Evolutionary conservation across 805 yeast species (phyloP).

Genomic region (Kuraishia ogatae): DNA sequence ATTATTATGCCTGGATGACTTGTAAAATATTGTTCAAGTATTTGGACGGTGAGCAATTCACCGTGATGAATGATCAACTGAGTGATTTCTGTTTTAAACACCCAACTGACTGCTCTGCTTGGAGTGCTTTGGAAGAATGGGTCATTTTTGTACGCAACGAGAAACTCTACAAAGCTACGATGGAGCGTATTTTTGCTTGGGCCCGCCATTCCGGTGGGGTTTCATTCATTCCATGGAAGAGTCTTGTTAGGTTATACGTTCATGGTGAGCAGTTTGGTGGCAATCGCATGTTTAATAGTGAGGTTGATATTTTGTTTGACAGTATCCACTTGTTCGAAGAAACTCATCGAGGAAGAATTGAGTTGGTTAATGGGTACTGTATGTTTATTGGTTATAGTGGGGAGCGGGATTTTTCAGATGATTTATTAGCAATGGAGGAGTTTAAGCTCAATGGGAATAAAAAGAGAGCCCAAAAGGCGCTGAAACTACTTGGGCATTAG

Average conservation of each 20-base stretch:
- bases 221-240: slow-evolving; percentile 1
- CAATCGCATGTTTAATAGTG: not conserved
- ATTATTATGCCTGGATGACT: slow-evolving; percentile 40
- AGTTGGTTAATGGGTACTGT: not conserved
- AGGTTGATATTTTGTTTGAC: not conserved
- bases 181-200: not conserved
- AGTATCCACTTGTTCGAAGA: not conserved
- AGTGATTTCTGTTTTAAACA: not conserved
- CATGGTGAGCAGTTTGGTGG: not conserved
- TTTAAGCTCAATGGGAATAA: not conserved
- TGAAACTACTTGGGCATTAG: no score
- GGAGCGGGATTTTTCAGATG: not conserved
- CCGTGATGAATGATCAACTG: not conserved
- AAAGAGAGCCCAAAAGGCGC: slow-evolving; percentile 38
- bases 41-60: not conserved
- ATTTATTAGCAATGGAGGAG: not conserved
- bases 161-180: not conserved
- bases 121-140: not conserved
- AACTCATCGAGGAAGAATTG: not conserved
- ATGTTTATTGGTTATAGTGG: no score
- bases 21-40: slow-evolving; percentile 11
- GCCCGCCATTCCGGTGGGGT: not conserved
- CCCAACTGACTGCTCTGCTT: not conserved
- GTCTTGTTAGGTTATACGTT: not conserved
- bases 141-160: not conserved